Base-by-base conservation (phyloP, 2,329 filamentous ascomycete genomes). In the Karstenula rhodostoma region DNA sequence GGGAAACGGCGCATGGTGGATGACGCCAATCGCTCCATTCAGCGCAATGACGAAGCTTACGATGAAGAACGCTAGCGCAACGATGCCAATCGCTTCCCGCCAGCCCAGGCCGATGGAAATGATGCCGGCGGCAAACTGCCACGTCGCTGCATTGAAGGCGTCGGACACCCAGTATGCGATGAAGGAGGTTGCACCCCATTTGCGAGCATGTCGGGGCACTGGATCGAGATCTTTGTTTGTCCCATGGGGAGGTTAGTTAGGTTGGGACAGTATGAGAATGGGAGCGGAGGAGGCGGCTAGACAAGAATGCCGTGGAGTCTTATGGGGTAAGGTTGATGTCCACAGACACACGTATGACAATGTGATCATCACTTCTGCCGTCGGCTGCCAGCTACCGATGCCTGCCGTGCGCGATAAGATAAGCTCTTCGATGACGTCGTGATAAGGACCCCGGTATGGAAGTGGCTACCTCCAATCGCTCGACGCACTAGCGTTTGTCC, bases 1-100 rank as follows among this genome's bases (percentile, higher is more conserved):
- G 0, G 85, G 84, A 66, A 87, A 87, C 0, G 85, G 84, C 4
- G 83, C 79, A 68, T 87, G 84, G 62, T 85, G 65, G 52, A 74
- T 73, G 1, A 77, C 76, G 10, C 77, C 77, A n/a, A 72, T 78
- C 10, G 86, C 85, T 22, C 87, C 86, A 65, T 86, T 88, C 12
- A 84, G 79, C 13, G 85, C 84, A 46, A 89, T 89, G n/a, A 89
- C 85, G 46, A 86, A 80, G 37, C 81, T 83, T 43, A 86, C 81
- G 58, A 85, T 82, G 67, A 85, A 81, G 73, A 84, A 84, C 17
- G 78, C 80, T 19, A 84, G 71, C 17, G 82, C 82, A 32, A 84
- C 80, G 59, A 86, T 87, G 46, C 76, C 80, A 52, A 86, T 79
- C 4, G 83, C 83, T 68, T 88, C 86, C 50, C 81, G 78, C 79